Conservation (phyloP, 148 eudicot genomes). For the Silene latifolia region DNA sequence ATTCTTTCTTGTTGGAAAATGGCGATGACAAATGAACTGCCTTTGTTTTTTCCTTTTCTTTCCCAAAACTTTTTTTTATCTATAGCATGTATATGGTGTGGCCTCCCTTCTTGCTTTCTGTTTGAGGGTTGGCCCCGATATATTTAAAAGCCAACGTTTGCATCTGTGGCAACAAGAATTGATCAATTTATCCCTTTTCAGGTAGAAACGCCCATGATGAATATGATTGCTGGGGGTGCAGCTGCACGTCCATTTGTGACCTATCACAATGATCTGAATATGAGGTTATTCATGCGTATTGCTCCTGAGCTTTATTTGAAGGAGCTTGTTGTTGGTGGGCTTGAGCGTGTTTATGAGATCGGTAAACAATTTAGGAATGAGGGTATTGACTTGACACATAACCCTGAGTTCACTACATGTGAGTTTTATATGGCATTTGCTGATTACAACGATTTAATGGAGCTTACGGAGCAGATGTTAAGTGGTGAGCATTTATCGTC, state of each 20-base stretch:
- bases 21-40: neutral
- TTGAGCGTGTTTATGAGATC: constrained; percentile 91
- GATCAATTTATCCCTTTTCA: constrained; percentile 6
- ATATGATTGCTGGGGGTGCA: constrained; percentile 98
- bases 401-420: constrained; percentile 96
- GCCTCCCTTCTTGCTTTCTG: neutral
- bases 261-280: constrained; percentile 87
- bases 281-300: constrained; percentile 91
- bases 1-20: neutral
- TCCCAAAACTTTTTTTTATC: neutral
- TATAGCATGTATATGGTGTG: neutral
- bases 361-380: constrained; percentile 96
- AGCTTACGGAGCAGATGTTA: constrained; percentile 75
- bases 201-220: constrained; percentile 99
- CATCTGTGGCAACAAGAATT: neutral
- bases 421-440: constrained; percentile 99
- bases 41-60: neutral
- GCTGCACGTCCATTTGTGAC: constrained; percentile 97
- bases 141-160: neutral
- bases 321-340: constrained; percentile 91
- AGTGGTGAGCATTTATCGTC: constrained; percentile 49
- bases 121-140: neutral
- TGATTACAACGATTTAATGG: constrained; percentile 93
- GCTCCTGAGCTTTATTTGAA: constrained; percentile 95
- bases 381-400: constrained; percentile 94